Base-by-base conservation (phyloP, 768 basidiomycete species). In the Trametes gibbosa region DNA sequence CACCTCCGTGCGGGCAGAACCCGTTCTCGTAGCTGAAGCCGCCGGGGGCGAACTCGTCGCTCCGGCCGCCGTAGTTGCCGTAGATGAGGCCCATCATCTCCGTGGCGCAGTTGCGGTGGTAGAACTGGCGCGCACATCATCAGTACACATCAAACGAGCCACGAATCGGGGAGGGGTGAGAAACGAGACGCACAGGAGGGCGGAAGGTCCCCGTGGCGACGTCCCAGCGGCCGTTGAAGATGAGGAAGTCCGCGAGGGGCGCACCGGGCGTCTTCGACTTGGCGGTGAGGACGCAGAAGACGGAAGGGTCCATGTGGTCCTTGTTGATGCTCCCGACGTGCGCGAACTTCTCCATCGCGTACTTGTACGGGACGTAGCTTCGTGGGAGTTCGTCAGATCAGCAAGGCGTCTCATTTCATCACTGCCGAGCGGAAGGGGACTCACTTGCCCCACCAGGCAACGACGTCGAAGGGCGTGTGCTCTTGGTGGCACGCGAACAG, bases 401-500 rank as follows among this genome's bases (percentile, higher is more conserved):
- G 29, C 29, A 32, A 32, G 29, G 29, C 5, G 29, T n/a, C 12
- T 19, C 16, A 27, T 13, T 14, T 21, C 21, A 9, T 17, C 23
- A 43, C 16, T 43, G n/a, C n/a, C 6, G 5, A 21, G 21, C 12
- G 43, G 19, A 24, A 13, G 8, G 2, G 43, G 19, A 72, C 81
- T 51, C 68, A 84, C 84, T 84, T 86, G 70, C 84, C 84, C 50
- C 83, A 80, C 85, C 84, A 87, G 1, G 85, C 85, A 25, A 87
- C 86, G 40, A 87, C 85, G 66, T 88, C 86, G 69, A 87, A 88
- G 0, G 86, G 86, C 1, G 86, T 85, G 69, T 86, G 83, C 43
- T 83, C 78, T 61, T 87, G 84, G 40, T 73, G 70, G 63, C 83
- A 84, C 23, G 71, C 68, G 66, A 82, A 82, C 10, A 84, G 68